A percentile compares a stretch with the other conserved stretches of the same genome.
Conservation (phyloP, 768 basidiomycete species). For the Amyloporia xantha region DNA sequence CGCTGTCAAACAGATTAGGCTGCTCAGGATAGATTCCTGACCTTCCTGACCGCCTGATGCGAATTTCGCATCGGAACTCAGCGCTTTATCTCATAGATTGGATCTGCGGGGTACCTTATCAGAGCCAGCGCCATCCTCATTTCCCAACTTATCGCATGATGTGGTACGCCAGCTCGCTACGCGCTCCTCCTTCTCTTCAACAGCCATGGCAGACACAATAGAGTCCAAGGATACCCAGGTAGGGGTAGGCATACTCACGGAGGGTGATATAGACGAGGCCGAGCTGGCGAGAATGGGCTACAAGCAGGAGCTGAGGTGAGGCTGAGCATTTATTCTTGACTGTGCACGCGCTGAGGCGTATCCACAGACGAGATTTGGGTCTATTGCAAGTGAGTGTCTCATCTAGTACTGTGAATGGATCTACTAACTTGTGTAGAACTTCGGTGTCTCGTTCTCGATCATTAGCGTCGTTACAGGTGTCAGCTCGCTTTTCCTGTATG, state of each 20-base stretch:
- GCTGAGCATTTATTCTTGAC: conserved; percentile 11
- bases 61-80: no score
- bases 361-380: conserved; percentile 49
- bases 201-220: conserved; percentile 1
- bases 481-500: conserved; percentile 62
- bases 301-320: conserved; percentile 61
- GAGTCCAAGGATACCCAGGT: background rate
- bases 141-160: no score
- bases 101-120: no score
- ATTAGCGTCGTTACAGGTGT: conserved; percentile 72
- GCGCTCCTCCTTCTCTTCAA: background rate
- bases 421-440: conserved; percentile 46
- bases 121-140: no score
- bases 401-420: background rate
- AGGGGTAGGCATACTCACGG: background rate
- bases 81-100: no score
- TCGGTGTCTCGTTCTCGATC: conserved; percentile 71
- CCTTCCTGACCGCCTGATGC: no score
- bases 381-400: conserved; percentile 43
- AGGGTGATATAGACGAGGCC: conserved; percentile 40
- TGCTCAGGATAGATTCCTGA: no score
- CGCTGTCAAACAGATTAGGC: no score
- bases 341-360: background rate
- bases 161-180: no score
- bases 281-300: conserved; percentile 67